These are phyloP conservation scores for Ottelia alismoides DNA, from an alignment of 106 monocot genomes.

Conservation along the genomic window DNA sequence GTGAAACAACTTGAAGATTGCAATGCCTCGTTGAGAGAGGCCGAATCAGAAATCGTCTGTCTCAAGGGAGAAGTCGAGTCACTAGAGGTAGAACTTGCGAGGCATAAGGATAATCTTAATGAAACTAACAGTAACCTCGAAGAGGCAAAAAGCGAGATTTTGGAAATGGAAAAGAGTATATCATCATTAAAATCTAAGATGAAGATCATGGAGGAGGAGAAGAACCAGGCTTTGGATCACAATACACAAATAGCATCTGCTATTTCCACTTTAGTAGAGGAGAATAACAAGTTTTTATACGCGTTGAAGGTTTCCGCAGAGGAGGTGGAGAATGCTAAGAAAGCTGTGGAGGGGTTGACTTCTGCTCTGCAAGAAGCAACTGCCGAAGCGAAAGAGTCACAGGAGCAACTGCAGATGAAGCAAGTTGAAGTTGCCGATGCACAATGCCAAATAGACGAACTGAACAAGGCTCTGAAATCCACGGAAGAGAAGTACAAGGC, in stretches of 20 bases:
- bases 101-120: not conserved
- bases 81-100: constrained; percentile 1
- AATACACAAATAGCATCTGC: constrained; percentile 1
- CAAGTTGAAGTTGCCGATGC: constrained; percentile 37
- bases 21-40: not conserved
- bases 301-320: constrained; percentile 32
- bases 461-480: constrained; percentile 30
- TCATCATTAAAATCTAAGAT: constrained; percentile 20
- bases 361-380: constrained; percentile 59
- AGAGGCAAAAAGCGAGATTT: constrained; percentile 10
- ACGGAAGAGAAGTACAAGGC: constrained; percentile 50
- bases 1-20: not conserved
- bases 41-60: constrained; percentile 1
- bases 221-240: constrained; percentile 11
- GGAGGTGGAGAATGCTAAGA: constrained; percentile 43
- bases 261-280: constrained; percentile 14
- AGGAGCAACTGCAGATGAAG: constrained; percentile 38
- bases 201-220: constrained; percentile 16
- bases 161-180: constrained; percentile 17
- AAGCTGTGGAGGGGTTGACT: constrained; percentile 62
- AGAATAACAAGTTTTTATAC: constrained; percentile 24
- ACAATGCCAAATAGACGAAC: constrained; percentile 29
- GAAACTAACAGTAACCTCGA: constrained; percentile 7
- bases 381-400: constrained; percentile 36
- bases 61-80: constrained; percentile 8